Conservation (phyloP, 139 green algal species). For the Pleodorina starrii region DNA sequence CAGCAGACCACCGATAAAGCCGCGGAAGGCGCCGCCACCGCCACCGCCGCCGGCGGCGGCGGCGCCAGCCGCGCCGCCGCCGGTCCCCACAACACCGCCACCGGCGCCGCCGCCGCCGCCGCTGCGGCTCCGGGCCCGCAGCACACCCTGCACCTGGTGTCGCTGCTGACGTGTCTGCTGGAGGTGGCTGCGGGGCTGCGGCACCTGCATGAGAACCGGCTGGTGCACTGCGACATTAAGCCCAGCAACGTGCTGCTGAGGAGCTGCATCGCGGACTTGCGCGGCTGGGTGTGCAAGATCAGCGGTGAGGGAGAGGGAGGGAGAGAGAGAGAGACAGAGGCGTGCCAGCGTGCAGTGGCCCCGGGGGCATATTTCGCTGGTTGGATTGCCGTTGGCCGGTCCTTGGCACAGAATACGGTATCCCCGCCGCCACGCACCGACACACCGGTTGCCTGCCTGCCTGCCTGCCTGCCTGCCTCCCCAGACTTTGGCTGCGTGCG, state of each 20-base stretch:
- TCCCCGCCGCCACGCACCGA: too few species aligned
- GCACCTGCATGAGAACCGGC: constrained; percentile 27
- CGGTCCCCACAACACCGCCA: neutral
- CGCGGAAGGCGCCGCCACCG: too few species aligned
- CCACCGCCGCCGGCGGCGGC: neutral
- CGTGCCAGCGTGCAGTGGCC: too few species aligned
- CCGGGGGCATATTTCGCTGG: too few species aligned
- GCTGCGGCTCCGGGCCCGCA: too few species aligned
- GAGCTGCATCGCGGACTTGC: neutral
- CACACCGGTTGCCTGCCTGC: too few species aligned
- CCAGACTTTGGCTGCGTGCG: constrained; percentile 75
- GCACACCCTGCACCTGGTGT: neutral
- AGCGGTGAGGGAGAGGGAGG: constrained; percentile 28
- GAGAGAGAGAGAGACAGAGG: too few species aligned
- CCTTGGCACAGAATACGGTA: too few species aligned
- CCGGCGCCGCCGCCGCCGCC: neutral
- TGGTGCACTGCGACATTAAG: constrained; percentile 71
- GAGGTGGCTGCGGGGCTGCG: constrained; percentile 32
- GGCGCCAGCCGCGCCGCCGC: neutral
- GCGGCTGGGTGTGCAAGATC: constrained; percentile 53
- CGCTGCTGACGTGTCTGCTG: constrained; percentile 26
- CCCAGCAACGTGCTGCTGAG: constrained; percentile 75
- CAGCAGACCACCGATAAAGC: neutral
- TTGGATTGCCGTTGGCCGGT: too few species aligned
- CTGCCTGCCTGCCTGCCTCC: neutral